Conservation (phyloP, 192 early-diverging fungal species). For the Irineochytrium annulatum region DNA sequence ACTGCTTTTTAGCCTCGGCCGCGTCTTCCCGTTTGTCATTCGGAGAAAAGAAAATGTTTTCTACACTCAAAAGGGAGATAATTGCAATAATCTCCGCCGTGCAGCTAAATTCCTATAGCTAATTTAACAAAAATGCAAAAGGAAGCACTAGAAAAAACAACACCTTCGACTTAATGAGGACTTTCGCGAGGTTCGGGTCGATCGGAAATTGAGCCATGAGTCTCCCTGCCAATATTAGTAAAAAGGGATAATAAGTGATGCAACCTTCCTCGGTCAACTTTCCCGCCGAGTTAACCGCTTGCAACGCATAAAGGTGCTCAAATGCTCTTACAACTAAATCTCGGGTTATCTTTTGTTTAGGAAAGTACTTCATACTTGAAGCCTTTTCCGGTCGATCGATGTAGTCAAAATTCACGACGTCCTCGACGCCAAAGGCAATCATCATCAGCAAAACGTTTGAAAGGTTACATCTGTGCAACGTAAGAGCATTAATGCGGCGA, state of each 20-base stretch:
- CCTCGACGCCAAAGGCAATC: slow-evolving; percentile 86
- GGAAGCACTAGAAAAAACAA: not conserved
- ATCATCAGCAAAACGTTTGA: slow-evolving; percentile 79
- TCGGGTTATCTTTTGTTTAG: not conserved
- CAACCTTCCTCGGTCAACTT: slow-evolving; percentile 65
- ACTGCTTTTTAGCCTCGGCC: slow-evolving; percentile 72
- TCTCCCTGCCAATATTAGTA: slow-evolving; percentile 14
- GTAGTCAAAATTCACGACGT: slow-evolving; percentile 90
- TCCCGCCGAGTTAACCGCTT: slow-evolving; percentile 80
- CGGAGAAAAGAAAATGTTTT: slow-evolving; percentile 84
- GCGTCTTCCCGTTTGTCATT: slow-evolving; percentile 81
- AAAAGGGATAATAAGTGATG: slow-evolving; percentile 49
- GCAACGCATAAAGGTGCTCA: slow-evolving; percentile 83
- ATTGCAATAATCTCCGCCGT: slow-evolving; percentile 86
- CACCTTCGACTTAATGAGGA: slow-evolving; percentile 75
- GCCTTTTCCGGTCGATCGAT: slow-evolving; percentile 84
- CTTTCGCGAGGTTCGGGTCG: slow-evolving; percentile 84
- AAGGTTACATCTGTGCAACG: slow-evolving; percentile 62
- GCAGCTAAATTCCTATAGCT: slow-evolving; percentile 49
- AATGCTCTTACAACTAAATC: slow-evolving; percentile 70
- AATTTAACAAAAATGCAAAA: not conserved
- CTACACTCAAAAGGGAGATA: slow-evolving; percentile 87
- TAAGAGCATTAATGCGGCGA: not conserved
- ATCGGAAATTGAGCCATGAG: slow-evolving; percentile 86
- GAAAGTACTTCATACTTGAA: slow-evolving; percentile 19